A percentile compares a stretch with the other conserved stretches of the same genome.
phyloP scores from a whole-genome alignment of 208 protist genomes.

The Leishmania amazonensis region DNA sequence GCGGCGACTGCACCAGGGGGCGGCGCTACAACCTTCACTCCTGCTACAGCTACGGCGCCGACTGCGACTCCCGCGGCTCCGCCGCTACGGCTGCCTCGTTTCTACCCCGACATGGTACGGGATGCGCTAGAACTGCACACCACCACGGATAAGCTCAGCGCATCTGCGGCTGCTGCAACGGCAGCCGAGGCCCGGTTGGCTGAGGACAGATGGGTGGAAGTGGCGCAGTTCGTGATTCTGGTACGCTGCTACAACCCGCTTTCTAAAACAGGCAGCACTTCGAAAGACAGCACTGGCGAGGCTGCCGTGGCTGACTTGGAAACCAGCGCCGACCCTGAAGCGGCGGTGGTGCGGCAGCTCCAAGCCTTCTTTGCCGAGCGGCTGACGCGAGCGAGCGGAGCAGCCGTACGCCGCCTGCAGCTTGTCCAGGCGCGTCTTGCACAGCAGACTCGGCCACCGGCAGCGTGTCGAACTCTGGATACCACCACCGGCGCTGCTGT shows the following conservation, averaged over 20 bases:
- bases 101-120: slow-evolving; percentile 72
- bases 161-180: background rate
- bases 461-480: background rate
- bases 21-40: background rate
- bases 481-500: background rate
- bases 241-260: slow-evolving; percentile 44
- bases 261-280: background rate
- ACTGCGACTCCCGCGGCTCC: background rate
- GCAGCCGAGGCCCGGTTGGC: slow-evolving; percentile 11
- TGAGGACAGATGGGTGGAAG: slow-evolving; percentile 65
- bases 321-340: background rate
- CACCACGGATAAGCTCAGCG: background rate
- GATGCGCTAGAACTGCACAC: slow-evolving; percentile 42
- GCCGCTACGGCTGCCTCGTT: slow-evolving; percentile 17
- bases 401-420: slow-evolving; percentile 23
- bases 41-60: background rate
- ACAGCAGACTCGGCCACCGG: background rate
- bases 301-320: background rate
- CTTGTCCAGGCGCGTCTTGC: slow-evolving; percentile 13
- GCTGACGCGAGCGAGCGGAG: background rate
- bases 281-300: background rate
- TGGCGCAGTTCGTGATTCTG: slow-evolving; percentile 67
- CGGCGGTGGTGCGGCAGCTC: slow-evolving; percentile 21
- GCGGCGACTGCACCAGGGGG: background rate
- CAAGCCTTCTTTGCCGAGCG: slow-evolving; percentile 22